A percentile compares a stretch with the other conserved stretches of the same genome.
phyloP scores from a whole-genome alignment of 331 rosid species.

The Quercus tomentella region DNA sequence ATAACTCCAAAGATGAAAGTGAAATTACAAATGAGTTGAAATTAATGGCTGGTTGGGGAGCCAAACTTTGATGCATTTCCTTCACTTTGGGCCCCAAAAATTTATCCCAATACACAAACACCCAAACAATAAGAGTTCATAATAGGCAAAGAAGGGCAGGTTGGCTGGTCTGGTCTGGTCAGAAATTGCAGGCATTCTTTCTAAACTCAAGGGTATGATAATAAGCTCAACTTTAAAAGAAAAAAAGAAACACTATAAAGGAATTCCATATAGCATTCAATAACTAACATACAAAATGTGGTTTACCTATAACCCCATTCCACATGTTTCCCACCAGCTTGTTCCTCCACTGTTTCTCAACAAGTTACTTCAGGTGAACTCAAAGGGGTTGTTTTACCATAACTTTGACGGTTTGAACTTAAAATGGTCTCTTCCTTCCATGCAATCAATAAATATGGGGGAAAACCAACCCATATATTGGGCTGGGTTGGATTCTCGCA shows the following conservation, averaged over 20 bases:
- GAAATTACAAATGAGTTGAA: not conserved
- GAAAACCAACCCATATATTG: not conserved
- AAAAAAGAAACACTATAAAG: no score
- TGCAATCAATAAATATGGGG: not conserved
- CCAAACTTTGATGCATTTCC: not conserved
- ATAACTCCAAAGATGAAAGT: not conserved
- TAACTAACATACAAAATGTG: not conserved
- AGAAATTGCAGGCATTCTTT: not conserved
- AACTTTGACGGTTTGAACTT: not conserved
- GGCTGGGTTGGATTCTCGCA: not conserved
- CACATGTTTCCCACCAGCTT: not conserved
- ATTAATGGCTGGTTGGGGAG: not conserved
- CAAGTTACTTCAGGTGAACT: not conserved
- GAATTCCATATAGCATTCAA: not conserved
- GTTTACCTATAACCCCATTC: not conserved
- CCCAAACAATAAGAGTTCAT: not conserved
- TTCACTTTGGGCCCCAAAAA: not conserved
- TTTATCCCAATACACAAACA: not conserved
- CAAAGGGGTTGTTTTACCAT: not conserved
- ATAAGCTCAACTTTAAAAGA: not conserved
- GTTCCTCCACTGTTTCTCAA: not conserved
- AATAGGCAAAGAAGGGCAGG: not conserved
- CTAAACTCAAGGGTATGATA: not conserved
- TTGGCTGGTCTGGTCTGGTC: not conserved
- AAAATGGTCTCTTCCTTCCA: not conserved